Conservation (phyloP, 2,329 filamentous ascomycete species). For the Cladosporium sp. region DNA sequence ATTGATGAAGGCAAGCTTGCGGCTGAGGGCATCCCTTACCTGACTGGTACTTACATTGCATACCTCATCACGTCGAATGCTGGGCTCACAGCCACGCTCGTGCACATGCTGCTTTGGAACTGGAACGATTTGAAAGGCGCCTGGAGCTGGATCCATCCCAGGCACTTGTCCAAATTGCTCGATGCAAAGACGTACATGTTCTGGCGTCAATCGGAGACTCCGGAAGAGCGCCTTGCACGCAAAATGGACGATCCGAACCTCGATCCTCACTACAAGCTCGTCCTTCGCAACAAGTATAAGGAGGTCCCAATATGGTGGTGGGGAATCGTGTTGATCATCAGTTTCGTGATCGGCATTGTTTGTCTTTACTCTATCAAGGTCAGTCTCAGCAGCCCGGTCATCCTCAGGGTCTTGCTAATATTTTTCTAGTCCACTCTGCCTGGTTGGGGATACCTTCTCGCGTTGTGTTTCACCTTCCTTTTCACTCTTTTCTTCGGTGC, state of each 20-base stretch:
- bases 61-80: constrained; percentile 49
- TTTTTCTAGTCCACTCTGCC: constrained; percentile 14
- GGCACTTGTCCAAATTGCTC: constrained; percentile 28
- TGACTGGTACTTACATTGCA: constrained; percentile 41
- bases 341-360: constrained; percentile 29
- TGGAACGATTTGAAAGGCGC: constrained; percentile 40
- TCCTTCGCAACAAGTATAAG: constrained; percentile 33
- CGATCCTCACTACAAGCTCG: constrained; percentile 38
- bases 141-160: constrained; percentile 34
- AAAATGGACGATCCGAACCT: constrained; percentile 28
- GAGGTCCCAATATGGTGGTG: constrained; percentile 38
- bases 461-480: constrained; percentile 37
- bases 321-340: constrained; percentile 25
- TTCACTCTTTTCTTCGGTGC: constrained; percentile 35
- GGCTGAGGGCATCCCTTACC: constrained; percentile 43
- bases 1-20: constrained; percentile 41
- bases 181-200: constrained; percentile 28
- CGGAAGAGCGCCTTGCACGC: constrained; percentile 25
- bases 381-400: no score
- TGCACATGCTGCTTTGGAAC: constrained; percentile 41
- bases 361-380: constrained; percentile 31
- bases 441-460: constrained; percentile 36
- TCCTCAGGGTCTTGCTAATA: background rate
- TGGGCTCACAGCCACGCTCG: constrained; percentile 49
- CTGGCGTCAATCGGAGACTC: constrained; percentile 29